Conservation (phyloP, 2,329 filamentous ascomycete genomes). For the Catunica adiposa region DNA sequence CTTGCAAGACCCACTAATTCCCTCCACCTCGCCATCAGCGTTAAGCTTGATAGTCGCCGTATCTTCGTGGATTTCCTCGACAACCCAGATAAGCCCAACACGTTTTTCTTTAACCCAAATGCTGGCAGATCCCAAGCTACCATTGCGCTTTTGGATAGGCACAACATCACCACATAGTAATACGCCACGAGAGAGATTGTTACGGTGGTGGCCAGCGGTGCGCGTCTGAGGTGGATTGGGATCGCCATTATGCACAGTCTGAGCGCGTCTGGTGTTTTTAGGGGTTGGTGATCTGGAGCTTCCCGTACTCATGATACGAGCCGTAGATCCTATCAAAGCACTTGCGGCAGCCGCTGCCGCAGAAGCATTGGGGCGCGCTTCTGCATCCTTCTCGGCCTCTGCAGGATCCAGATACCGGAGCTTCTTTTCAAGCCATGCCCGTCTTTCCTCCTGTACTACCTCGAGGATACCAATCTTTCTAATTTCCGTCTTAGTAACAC, state of each 20-base stretch:
- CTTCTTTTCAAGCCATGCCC: constrained; percentile 80
- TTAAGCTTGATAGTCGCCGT: constrained; percentile 63
- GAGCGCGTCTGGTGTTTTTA: constrained; percentile 36
- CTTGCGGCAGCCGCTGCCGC: constrained; percentile 28
- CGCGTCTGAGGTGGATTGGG: constrained; percentile 38
- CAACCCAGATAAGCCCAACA: constrained; percentile 85
- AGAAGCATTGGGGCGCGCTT: constrained; percentile 21
- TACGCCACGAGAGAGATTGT: constrained; percentile 70
- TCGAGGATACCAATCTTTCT: constrained; percentile 89
- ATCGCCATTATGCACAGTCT: constrained; percentile 44
- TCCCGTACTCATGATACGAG: constrained; percentile 72
- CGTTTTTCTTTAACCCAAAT: constrained; percentile 98
- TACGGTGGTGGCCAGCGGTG: constrained; percentile 43
- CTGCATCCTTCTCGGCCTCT: constrained; percentile 25
- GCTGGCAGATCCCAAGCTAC: constrained; percentile 77
- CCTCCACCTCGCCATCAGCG: constrained; percentile 56
- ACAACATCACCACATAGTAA: constrained; percentile 94
- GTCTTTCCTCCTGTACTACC: constrained; percentile 76
- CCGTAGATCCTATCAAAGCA: constrained; percentile 58
- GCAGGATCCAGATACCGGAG: constrained; percentile 46
- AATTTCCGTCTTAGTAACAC: constrained; percentile 33
- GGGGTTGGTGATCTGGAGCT: constrained; percentile 30
- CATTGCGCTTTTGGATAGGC: constrained; percentile 90
- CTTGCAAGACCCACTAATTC: constrained; percentile 56
- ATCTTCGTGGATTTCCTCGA: constrained; percentile 95